phyloP scores from a whole-genome alignment of 2,329 filamentous ascomycete species.

The Capronia coronata region DNA sequence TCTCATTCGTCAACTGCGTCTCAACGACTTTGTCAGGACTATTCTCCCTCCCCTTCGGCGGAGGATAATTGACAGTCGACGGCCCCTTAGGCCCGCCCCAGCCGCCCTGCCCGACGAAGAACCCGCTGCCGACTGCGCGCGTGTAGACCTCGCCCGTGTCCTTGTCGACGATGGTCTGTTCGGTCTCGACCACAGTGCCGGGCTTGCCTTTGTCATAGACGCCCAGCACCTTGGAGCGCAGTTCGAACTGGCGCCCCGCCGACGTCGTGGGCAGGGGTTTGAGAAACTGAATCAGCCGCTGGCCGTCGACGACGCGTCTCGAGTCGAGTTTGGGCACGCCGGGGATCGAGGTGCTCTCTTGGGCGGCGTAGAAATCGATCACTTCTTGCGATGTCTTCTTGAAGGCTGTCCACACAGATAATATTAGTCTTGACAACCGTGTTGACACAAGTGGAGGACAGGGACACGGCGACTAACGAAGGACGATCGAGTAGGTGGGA shows the following conservation, averaged over 20 bases:
- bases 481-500: constrained; percentile 77
- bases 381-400: constrained; percentile 70
- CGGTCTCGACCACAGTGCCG: constrained; percentile 72
- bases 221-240: constrained; percentile 69
- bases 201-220: constrained; percentile 87
- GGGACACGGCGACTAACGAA: constrained; percentile 53
- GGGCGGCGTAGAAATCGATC: constrained; percentile 73
- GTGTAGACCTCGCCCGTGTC: constrained; percentile 63
- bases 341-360: constrained; percentile 62
- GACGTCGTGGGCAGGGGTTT: constrained; percentile 68
- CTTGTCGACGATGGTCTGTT: constrained; percentile 68
- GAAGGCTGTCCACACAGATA: constrained; percentile 50
- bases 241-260: constrained; percentile 66
- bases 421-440: constrained; percentile 5
- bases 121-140: constrained; percentile 62
- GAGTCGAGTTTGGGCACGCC: constrained; percentile 70
- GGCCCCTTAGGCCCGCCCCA: constrained; percentile 92
- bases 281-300: constrained; percentile 70
- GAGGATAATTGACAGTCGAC: constrained; percentile 68
- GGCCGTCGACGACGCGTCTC: constrained; percentile 70
- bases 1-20: constrained; percentile 65
- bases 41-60: constrained; percentile 57
- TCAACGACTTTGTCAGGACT: constrained; percentile 63
- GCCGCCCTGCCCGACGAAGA: constrained; percentile 71
- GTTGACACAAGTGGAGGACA: no score